Evolutionary conservation across 352 stramenopile genomes (phyloP).

Genomic region (Globisporangium takayamanum): DNA sequence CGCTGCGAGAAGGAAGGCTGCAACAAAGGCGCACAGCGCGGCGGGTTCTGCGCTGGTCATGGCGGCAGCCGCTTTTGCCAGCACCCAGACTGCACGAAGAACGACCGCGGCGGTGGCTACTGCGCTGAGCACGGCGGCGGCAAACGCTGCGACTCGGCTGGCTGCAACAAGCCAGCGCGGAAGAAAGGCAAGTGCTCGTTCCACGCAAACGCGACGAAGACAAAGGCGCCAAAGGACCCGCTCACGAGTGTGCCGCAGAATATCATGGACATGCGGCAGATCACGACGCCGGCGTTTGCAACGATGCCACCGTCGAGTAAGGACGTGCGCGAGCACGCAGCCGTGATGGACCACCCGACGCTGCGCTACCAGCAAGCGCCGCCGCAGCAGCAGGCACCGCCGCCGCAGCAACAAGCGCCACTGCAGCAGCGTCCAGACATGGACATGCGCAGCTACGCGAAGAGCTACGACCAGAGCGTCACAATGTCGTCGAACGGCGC

Average conservation of each 20-base stretch:
- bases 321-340: slow-evolving; percentile 24
- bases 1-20: slow-evolving; percentile 80
- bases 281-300: slow-evolving; percentile 52
- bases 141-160: slow-evolving; percentile 68
- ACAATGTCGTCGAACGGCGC: slow-evolving; percentile 8
- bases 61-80: slow-evolving; percentile 79
- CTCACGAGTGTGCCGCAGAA: slow-evolving; percentile 28
- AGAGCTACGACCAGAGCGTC: slow-evolving; percentile 42
- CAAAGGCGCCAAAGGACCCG: slow-evolving; percentile 52
- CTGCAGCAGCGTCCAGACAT: slow-evolving; percentile 33
- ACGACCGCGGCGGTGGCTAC: slow-evolving; percentile 79
- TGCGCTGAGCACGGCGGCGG: slow-evolving; percentile 83
- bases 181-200: slow-evolving; percentile 87
- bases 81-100: slow-evolving; percentile 84
- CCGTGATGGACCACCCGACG: slow-evolving; percentile 31
- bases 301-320: slow-evolving; percentile 22
- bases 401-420: not conserved
- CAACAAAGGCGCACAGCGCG: slow-evolving; percentile 76
- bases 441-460: slow-evolving; percentile 61
- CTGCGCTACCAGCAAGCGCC: slow-evolving; percentile 30
- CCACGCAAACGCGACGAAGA: slow-evolving; percentile 74
- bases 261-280: slow-evolving; percentile 84
- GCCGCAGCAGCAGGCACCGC: not conserved
- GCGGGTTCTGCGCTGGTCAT: slow-evolving; percentile 76
- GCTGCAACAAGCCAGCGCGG: slow-evolving; percentile 76